A percentile compares a stretch with the other conserved stretches of the same genome.
phyloP scores from a whole-genome alignment of 441 rosid genomes.

The Omphalea diandra region DNA sequence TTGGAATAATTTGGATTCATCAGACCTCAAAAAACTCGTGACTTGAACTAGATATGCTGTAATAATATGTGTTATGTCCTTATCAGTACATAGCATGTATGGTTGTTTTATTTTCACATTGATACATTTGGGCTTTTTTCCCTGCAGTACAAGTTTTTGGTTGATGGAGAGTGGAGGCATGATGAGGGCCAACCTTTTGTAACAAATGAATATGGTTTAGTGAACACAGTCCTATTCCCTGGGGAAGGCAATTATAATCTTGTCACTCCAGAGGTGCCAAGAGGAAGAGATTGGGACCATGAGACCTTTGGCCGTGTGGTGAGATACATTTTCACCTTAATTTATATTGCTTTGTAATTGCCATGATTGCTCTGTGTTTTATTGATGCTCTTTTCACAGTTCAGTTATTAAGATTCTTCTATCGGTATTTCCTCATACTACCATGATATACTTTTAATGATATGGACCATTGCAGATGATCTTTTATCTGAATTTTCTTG shows the following conservation, averaged over 20 bases:
- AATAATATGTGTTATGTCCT: background rate
- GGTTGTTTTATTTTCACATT: background rate
- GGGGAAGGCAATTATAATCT: constrained; percentile 49
- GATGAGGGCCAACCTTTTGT: constrained; percentile 64
- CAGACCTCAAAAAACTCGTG: no score
- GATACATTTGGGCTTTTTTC: background rate
- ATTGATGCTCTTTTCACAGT: background rate
- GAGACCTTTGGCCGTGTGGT: constrained; percentile 31
- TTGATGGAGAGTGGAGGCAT: constrained; percentile 73
- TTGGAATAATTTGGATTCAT: background rate
- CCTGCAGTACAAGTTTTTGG: constrained; percentile 69
- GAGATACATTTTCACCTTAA: constrained; percentile 20
- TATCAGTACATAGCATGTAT: background rate
- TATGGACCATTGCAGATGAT: background rate
- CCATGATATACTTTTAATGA: no score
- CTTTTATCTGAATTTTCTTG: background rate
- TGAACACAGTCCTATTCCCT: constrained; percentile 56
- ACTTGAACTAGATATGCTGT: background rate
- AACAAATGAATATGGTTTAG: constrained; percentile 56
- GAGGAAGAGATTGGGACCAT: constrained; percentile 67
- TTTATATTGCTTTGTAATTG: background rate
- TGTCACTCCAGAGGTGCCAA: constrained; percentile 37
- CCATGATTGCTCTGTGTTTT: background rate
- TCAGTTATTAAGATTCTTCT: background rate
- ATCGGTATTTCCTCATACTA: background rate